Conservation (phyloP, 2,329 filamentous ascomycete species). For the Macrophomina tecta region DNA sequence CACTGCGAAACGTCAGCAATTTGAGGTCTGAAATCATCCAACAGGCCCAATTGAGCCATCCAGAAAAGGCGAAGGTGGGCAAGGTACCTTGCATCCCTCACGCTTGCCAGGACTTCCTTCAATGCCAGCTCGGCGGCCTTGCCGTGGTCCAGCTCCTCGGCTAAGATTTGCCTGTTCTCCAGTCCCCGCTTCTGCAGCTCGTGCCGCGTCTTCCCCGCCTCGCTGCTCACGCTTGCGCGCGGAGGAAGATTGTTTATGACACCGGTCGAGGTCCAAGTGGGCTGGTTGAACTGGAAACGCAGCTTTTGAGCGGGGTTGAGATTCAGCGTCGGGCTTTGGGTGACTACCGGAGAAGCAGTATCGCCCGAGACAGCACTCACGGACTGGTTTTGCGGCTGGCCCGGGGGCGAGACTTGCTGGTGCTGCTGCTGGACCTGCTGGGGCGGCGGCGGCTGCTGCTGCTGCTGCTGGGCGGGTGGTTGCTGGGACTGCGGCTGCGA, state of each 20-base stretch:
- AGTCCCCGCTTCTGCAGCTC: slow-evolving; percentile 61
- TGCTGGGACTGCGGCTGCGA: slow-evolving; percentile 33
- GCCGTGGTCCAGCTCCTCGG: slow-evolving; percentile 78
- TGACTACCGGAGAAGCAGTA: slow-evolving; percentile 36
- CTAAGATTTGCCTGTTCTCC: slow-evolving; percentile 67
- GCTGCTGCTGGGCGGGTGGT: slow-evolving; percentile 36
- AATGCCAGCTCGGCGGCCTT: slow-evolving; percentile 84
- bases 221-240: slow-evolving; percentile 39
- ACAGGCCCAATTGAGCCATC: slow-evolving; percentile 2
- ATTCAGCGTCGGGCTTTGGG: slow-evolving; percentile 35
- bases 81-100: slow-evolving; percentile 78
- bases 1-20: slow-evolving; percentile 30
- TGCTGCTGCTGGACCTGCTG: slow-evolving; percentile 37
- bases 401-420: slow-evolving; percentile 32
- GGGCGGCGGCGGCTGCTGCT: slow-evolving; percentile 30
- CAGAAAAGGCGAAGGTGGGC: not conserved
- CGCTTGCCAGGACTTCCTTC: slow-evolving; percentile 79
- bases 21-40: not conserved
- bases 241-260: slow-evolving; percentile 75
- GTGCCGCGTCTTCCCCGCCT: slow-evolving; percentile 35
- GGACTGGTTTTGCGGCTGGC: slow-evolving; percentile 28
- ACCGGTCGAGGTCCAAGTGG: slow-evolving; percentile 77
- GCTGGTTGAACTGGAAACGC: slow-evolving; percentile 62
- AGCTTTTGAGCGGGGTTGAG: slow-evolving; percentile 44
- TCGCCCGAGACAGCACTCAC: slow-evolving; percentile 36